Evolutionary conservation across 2,329 filamentous ascomycete genomes (phyloP).

Genomic region (Nemania serpens): DNA sequence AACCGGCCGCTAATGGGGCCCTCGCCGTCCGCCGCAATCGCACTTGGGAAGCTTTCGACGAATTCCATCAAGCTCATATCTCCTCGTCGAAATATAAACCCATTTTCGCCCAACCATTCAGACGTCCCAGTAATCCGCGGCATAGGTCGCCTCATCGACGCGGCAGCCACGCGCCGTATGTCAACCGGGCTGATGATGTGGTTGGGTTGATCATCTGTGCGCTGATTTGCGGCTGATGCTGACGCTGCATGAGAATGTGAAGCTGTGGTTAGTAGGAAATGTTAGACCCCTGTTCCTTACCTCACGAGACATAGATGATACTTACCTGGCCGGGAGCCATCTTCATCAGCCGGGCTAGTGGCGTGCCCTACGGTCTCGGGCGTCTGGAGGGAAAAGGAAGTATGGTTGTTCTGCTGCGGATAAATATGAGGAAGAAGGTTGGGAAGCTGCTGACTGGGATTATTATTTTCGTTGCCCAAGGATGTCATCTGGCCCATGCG

Average conservation of each 20-base stretch:
- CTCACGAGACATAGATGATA: background rate
- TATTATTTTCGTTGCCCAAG: slow-evolving; percentile 14
- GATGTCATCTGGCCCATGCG: slow-evolving; percentile 12
- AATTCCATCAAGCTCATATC: slow-evolving; percentile 24
- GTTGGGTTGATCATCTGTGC: slow-evolving; percentile 7
- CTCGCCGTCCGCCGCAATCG: slow-evolving; percentile 33
- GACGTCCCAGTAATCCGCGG: slow-evolving; percentile 10
- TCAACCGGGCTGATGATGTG: slow-evolving; percentile 22
- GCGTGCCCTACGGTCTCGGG: slow-evolving; percentile 4
- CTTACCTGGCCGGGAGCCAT: slow-evolving; percentile 12
- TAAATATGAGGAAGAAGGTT: slow-evolving; percentile 9
- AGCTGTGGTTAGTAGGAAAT: slow-evolving; percentile 10
- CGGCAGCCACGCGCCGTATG: slow-evolving; percentile 20
- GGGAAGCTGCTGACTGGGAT: slow-evolving; percentile 10
- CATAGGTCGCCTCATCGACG: slow-evolving; percentile 16
- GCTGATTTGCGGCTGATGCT: slow-evolving; percentile 17
- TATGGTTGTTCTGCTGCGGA: background rate
- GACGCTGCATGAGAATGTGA: slow-evolving; percentile 13
- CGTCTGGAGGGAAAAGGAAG: slow-evolving; percentile 12
- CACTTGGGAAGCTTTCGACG: slow-evolving; percentile 13
- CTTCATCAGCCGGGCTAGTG: background rate
- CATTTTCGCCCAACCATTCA: slow-evolving; percentile 19
- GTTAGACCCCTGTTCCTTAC: slow-evolving; percentile 12
- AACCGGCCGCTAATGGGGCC: slow-evolving; percentile 49
- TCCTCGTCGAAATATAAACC: slow-evolving; percentile 9